Evolutionary conservation across 2,329 filamentous ascomycete genomes (phyloP).

Genomic region (Tolypocladium ovalisporum): DNA sequence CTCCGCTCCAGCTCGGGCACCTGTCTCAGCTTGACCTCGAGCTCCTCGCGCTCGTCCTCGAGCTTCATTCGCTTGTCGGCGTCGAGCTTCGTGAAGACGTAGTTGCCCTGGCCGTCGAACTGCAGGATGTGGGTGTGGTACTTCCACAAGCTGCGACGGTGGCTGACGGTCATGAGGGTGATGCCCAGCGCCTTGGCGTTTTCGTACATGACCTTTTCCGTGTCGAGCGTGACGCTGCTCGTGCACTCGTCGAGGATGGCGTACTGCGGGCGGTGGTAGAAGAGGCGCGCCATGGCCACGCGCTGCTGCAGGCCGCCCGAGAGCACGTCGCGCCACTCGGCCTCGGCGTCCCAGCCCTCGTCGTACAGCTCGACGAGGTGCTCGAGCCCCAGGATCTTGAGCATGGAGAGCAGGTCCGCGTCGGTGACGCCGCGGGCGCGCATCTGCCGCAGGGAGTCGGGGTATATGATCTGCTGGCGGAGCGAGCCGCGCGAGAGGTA

Average conservation of each 20-base stretch:
- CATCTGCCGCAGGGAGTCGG: constrained; percentile 80
- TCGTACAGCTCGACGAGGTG: constrained; percentile 68
- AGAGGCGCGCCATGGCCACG: constrained; percentile 89
- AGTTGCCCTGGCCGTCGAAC: constrained; percentile 90
- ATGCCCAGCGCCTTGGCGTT: constrained; percentile 85
- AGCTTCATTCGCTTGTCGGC: constrained; percentile 74
- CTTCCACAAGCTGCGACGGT: constrained; percentile 86
- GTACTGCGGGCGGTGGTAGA: constrained; percentile 87
- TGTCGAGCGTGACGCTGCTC: constrained; percentile 85
- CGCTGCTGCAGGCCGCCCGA: constrained; percentile 90
- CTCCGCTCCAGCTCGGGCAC: constrained; percentile 82
- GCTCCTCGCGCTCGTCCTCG: constrained; percentile 93
- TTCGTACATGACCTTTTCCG: constrained; percentile 94
- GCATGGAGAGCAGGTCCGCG: constrained; percentile 63
- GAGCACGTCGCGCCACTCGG: constrained; percentile 92
- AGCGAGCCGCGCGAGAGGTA: constrained; percentile 86
- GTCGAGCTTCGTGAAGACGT: constrained; percentile 81
- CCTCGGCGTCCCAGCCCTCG: constrained; percentile 81
- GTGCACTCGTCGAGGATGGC: constrained; percentile 98
- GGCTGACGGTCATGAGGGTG: constrained; percentile 93
- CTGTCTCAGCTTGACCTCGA: constrained; percentile 73
- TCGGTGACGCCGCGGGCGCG: constrained; percentile 76
- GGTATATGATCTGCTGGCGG: constrained; percentile 96
- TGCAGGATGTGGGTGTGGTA: constrained; percentile 92
- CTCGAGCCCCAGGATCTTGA: constrained; percentile 72